Percentiles rank a stretch among this genome's conserved stretches.
These are phyloP conservation scores for Epicoccum sorghinum DNA, from an alignment of 2,329 filamentous ascomycete species.

Conservation along the genomic window DNA sequence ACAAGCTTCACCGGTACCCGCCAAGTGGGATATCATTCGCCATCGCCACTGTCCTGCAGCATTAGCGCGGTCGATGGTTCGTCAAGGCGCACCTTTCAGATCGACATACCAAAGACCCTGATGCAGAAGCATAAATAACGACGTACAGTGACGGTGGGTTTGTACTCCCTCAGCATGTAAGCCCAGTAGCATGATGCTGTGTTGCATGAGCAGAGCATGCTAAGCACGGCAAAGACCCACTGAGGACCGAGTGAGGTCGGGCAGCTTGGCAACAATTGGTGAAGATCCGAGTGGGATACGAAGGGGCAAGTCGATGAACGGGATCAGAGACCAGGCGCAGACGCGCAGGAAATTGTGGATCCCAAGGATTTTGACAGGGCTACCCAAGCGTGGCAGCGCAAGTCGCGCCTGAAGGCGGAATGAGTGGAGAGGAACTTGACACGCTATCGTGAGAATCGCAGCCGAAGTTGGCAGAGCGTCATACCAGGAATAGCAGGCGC, in stretches of 20 bases:
- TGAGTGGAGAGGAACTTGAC: conserved; percentile 43
- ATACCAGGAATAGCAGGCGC: conserved; percentile 42
- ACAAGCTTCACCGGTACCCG: conserved; percentile 47
- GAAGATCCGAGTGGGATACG: conserved; percentile 30
- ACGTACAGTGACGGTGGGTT: conserved; percentile 36
- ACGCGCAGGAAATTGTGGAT: conserved; percentile 36
- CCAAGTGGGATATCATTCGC: conserved; percentile 39
- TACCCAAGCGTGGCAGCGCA: conserved; percentile 34
- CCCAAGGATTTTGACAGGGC: conserved; percentile 29
- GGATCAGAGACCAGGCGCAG: conserved; percentile 34
- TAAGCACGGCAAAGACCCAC: conserved; percentile 18
- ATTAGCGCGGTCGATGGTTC: conserved; percentile 43
- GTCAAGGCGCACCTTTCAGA: conserved; percentile 45
- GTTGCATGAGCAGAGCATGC: conserved; percentile 25
- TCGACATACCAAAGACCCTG: conserved; percentile 42
- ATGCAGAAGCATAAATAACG: conserved; percentile 41
- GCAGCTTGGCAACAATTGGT: conserved; percentile 37
- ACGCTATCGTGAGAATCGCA: conserved; percentile 47
- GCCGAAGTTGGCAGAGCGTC: conserved; percentile 40
- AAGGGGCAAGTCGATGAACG: conserved; percentile 33
- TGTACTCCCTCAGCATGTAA: conserved; percentile 37
- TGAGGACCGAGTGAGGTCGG: conserved; percentile 29
- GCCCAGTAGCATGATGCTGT: conserved; percentile 40
- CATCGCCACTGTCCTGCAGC: conserved; percentile 47
- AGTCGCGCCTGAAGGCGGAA: conserved; percentile 39